Base-by-base conservation (phyloP, 176 grass and related monocot species). In the Microstegium vimineum region DNA sequence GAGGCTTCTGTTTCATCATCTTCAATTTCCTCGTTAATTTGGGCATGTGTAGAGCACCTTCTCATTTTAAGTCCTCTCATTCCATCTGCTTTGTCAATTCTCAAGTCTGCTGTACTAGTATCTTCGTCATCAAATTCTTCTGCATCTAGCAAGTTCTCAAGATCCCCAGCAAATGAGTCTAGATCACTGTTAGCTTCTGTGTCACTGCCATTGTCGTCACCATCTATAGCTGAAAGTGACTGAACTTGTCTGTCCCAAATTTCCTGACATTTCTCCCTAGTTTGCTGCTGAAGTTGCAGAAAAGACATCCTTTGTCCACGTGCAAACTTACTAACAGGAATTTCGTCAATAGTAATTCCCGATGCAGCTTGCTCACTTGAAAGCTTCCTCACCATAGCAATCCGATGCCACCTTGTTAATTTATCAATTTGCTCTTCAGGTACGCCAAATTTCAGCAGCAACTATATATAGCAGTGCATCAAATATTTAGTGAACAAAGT, bases 261-360 rank as follows among this genome's bases (percentile, higher is more conserved):
- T 88, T 99, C 96, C 85, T 99, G 96, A 68, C 96, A 99, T 86
- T 92, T 99, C 81, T 95, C 96, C 82, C 92, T 99, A 77, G 93
- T 88, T 82, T 99, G 96, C 20, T 99, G 96, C 33, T 98, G 93
- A 76, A 98, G 92, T 86, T 98, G 96, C 63, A 94, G 84, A 90
- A 95, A 98, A 69, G 89, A 91, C 96, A 99, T 99, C 79, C 96
- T 86, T 82, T 99, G 96, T 31, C 93, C 96, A 5, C 96, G 93
- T 76, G 96, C 93, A 91, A 99, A 99, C 77, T 99, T 99, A 76
- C 91, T 92, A 63, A 99, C 88, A 46, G 93, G 86, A 71, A 85
- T 87, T 74, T 94, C 96, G 81, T 99, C 96, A 32, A 99, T 88
- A 75, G 88, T 86, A 76, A 90, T 76, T 86, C 93, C 93, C n/a